Evolutionary conservation across 768 basidiomycete genomes (phyloP), one percentile per base, ranked within the genome.

Genomic region (Podaxis mareebaensis): DNA sequence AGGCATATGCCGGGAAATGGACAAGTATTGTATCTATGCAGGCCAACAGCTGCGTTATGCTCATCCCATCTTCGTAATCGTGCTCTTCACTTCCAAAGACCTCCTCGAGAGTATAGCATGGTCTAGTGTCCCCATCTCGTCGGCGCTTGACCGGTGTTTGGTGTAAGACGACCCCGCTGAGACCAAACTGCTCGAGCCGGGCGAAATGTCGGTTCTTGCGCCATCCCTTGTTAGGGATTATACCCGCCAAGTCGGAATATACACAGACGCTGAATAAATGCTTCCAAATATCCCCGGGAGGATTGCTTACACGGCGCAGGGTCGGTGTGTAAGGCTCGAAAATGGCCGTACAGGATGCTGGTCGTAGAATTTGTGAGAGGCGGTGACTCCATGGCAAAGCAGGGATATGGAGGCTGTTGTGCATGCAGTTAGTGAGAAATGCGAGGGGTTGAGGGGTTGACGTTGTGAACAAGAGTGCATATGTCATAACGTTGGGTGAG

Each of bases 1-100:
- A 74, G 1, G 74, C 71, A 63, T 74, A 75, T 11, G 69, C 65
- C 40, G 75, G 75, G 51, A 74, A 71, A 46, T 73, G 74, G 7
- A 72, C 60, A 28, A 75, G 58, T 38, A 65, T 71, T 10, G 72
- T 72, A 26, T 66, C 62, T n/a, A 73, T 66, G 4, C 28, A 30
- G 56, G 74, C 73, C 40, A 76, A 65, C 7, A 76, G 61, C 10
- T 71, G 66, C 39, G 73, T 70, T 13, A 74, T 63, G n/a, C 64
- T 56, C 72, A 75, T 75, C 3, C 75, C 70, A 22, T 51, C 53
- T 52, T 70, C 68, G 17, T 52, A 52, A 1, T 67, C 51, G 53
- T 69, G 67, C 22, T 65, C 51, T 4, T 64, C 61, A 48, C 75
- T 72, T 28, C 75, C 75, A 44, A 76, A 75, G 28, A 75, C 69